Evolutionary conservation across 2,329 filamentous ascomycete species (phyloP).

Genomic region (Akanthomyces dipterigenus): DNA sequence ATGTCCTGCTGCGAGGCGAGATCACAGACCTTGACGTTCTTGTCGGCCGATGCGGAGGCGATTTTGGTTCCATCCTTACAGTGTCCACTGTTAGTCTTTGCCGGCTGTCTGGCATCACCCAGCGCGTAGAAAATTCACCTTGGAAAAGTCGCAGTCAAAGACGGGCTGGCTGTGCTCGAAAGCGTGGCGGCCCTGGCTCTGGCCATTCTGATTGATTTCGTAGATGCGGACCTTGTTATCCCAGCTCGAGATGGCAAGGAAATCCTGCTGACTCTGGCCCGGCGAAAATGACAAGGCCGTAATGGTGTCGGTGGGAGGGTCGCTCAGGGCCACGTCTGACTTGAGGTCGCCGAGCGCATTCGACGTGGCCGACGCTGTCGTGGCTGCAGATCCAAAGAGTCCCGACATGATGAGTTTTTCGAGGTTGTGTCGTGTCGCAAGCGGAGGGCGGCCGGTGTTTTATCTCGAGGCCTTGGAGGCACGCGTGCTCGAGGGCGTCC

Average conservation of each 20-base stretch:
- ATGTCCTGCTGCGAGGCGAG: conserved; percentile 59
- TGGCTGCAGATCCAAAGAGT: conserved; percentile 49
- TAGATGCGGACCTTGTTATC: conserved; percentile 98
- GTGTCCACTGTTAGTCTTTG: conserved; percentile 4
- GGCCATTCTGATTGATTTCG: conserved; percentile 71
- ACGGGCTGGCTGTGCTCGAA: conserved; percentile 85
- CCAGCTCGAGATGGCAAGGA: conserved; percentile 89
- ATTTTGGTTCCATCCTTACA: conserved; percentile 84
- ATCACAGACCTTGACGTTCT: conserved; percentile 83
- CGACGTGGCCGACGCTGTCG: conserved; percentile 43
- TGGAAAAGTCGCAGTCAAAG: conserved; percentile 79
- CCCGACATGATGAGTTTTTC: conserved; percentile 49
- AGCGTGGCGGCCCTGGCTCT: conserved; percentile 75
- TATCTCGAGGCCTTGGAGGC: not conserved
- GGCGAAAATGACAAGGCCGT: conserved; percentile 81
- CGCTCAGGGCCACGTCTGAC: conserved; percentile 73
- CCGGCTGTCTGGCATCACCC: not conserved
- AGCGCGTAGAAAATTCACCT: conserved; percentile 48
- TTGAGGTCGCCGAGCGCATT: conserved; percentile 86
- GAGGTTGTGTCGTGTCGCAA: not conserved
- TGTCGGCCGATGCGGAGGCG: conserved; percentile 82
- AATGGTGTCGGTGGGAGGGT: conserved; percentile 82
- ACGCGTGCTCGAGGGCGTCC: conserved; percentile 6
- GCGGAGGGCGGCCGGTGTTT: not conserved
- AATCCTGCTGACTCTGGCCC: conserved; percentile 51